Percentiles rank a stretch among this genome's conserved stretches.
phyloP scores from a whole-genome alignment of 495 filamentous ascomycete genomes.

The Poronia punctata region DNA sequence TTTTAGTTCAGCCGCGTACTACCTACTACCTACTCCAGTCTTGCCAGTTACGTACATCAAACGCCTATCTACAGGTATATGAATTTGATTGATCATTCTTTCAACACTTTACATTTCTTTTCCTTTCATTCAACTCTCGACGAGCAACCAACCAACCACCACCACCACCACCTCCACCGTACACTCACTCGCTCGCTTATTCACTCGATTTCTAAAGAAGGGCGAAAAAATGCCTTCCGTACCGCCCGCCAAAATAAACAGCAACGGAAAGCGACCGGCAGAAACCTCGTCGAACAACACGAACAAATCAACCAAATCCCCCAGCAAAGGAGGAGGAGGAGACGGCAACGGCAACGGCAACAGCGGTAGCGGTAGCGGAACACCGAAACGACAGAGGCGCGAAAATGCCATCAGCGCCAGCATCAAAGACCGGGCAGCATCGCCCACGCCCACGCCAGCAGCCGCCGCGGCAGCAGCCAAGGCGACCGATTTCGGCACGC shows the following conservation, averaged over 20 bases:
- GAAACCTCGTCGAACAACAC: conserved; percentile 11
- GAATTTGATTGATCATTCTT: background rate
- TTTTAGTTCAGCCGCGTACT: no score
- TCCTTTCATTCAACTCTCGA: conserved; percentile 16
- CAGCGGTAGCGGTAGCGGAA: no score
- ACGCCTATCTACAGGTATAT: no score
- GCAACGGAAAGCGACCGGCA: conserved; percentile 15
- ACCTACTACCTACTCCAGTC: no score
- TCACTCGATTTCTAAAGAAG: no score
- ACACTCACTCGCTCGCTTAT: background rate
- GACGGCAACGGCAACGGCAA: no score
- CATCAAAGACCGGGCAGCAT: conserved; percentile 26
- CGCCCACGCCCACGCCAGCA: conserved; percentile 39
- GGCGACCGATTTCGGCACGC: conserved; percentile 69
- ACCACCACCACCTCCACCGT: conserved; percentile 4
- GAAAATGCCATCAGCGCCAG: conserved; percentile 11
- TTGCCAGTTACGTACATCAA: no score
- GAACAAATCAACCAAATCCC: no score
- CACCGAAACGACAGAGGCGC: conserved; percentile 27
- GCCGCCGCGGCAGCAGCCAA: conserved; percentile 48
- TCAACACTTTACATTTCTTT: background rate
- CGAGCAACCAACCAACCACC: conserved; percentile 11
- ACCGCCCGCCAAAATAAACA: conserved; percentile 13
- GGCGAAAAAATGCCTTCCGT: conserved; percentile 1
- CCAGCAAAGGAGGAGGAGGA: no score